Evolutionary conservation across 768 basidiomycete genomes (phyloP).

Genomic region (Dacryopinax primogenitus): DNA sequence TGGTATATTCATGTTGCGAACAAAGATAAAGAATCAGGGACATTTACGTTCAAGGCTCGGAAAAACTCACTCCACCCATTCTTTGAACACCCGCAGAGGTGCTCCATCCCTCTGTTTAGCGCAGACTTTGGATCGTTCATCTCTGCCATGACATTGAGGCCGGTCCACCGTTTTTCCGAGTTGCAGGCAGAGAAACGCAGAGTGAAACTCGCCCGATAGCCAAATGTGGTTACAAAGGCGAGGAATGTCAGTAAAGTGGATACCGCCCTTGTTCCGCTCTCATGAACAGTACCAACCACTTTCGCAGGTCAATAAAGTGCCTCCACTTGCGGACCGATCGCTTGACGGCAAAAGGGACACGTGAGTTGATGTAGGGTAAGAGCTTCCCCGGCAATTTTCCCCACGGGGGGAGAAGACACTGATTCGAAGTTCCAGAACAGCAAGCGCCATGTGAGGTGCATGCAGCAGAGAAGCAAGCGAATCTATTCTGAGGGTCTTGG

Average conservation of each 20-base stretch:
- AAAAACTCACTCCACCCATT: no score
- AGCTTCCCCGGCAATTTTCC: background rate
- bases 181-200: background rate
- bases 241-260: background rate
- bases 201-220: background rate
- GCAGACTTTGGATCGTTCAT: no score
- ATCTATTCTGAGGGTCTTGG: conserved; percentile 6
- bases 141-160: no score
- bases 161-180: no score
- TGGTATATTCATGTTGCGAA: no score
- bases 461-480: background rate
- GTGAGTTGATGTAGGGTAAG: conserved; percentile 4
- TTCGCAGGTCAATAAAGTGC: background rate
- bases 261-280: background rate
- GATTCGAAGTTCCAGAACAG: background rate
- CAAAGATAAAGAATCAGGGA: no score
- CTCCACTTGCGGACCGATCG: conserved; percentile 1
- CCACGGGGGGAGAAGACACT: background rate
- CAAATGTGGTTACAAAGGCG: background rate
- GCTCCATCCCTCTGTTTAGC: no score
- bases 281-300: background rate
- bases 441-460: background rate
- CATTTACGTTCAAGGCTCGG: no score
- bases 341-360: background rate
- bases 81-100: no score